Evolutionary conservation across 2,329 filamentous ascomycete genomes (phyloP), one percentile per base, ranked within the genome.

Genomic region (Colletotrichum camelliae): DNA sequence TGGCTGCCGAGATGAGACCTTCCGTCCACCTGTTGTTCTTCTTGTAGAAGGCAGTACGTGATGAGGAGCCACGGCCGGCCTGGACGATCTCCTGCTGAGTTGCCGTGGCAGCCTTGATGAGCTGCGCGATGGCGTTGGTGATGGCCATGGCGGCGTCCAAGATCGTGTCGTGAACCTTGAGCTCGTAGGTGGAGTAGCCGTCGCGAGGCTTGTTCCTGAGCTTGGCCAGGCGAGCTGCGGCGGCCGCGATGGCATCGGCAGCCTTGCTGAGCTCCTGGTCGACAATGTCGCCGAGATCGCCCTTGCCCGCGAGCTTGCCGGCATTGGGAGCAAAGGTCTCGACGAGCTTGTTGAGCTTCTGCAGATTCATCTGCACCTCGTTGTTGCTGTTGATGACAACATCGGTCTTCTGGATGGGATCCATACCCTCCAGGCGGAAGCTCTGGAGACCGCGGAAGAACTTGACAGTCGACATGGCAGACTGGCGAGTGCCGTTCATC

Each of bases 21-120:
- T 99, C 97, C 0, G 97, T 99, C 97, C 97, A 99, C 68, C 97
- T 92, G 87, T 98, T 99, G 91, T 99, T 98, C 89, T 98, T 98
- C 91, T 98, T 98, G 93, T 99, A 99, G 85, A 99, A 99, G 29
- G 96, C 96, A 3, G 96, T 97, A 74, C 93, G 92, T 60, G 95
- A 97, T 67, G 95, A 95, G 31, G 93, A 94, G 43, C 97, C 97
- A 24, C 95, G 93, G 9, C 97, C 97, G 77, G 98, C 95, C 78
- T 96, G 93, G 58, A 99, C 97, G 82, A 99, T 99, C 87, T 99
- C 97, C 83, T 98, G 93, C 84, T 99, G 97, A 2, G 96, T 97
- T 21, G 91, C 93, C 0, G 96, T 97, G 8, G 97, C 97, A 1
- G 97, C 97, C 85, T 97, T 96, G 89, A 99, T 98, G 74, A 99